Evolutionary conservation across 208 protist species (phyloP), one percentile per base, ranked within the genome.

Genomic region (Trypanosomatidae sp.): DNA sequence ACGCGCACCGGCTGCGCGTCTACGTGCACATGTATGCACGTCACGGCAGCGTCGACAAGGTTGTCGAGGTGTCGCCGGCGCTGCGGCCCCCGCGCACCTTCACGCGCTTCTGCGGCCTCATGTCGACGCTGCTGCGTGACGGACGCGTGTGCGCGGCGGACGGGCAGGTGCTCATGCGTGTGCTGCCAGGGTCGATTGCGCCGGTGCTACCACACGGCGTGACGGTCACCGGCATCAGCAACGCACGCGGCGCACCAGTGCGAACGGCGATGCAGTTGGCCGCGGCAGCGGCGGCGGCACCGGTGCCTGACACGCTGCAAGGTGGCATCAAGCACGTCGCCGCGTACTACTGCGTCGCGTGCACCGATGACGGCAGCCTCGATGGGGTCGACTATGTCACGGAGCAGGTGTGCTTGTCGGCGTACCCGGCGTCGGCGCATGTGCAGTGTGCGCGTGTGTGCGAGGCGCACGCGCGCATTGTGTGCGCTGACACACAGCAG

Each of bases 71-170:
- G 24, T 87, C 75, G 10, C 86, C 86, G 26, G 61, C 71, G 39
- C 72, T 89, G 43, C 74, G 86, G 16, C 79, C 80, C n/a, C 86
- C 86, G 21, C 78, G 86, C 48, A 94, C 86, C 22, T 87, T 81
- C 58, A 61, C 61, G 33, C 78, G 86, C 50, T 94, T 94, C 51
- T 60, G 68, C 20, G 86, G 86, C 27, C 67, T 94, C 27, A 85
- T 94, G 64, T 49, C 67, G 6, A 63, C 58, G 0, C 63, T 94
- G 35, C 68, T 94, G 22, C 66, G 74, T 18, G 74, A 94, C 24
- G 86, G 86, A 0, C 66, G 65, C 21, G 69, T 94, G 28, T 61
- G 56, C 23, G 70, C 78, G 1, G 54, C 53, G 7, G 66, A 88
- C 13, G 80, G 77, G 11, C 48, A 78, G 43, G 71, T 80, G 33